A percentile compares a stretch with the other conserved stretches of the same genome.
Evolutionary conservation across 352 stramenopile species (phyloP).

Genomic region (Globisporangium barbulae): DNA sequence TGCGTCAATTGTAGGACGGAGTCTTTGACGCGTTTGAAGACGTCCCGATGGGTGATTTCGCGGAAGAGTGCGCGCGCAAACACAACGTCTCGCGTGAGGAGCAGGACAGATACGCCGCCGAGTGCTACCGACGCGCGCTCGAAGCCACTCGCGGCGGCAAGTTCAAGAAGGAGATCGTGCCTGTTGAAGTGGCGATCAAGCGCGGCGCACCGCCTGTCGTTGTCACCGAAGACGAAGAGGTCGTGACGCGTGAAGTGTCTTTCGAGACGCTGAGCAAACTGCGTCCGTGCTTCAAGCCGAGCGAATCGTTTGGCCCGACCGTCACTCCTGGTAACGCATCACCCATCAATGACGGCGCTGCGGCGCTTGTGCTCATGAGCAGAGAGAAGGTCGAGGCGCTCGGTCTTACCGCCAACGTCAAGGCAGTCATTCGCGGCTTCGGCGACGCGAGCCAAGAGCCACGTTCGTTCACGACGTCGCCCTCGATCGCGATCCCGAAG

Average conservation of each 20-base stretch:
- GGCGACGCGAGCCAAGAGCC: slow-evolving; percentile 78
- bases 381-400: slow-evolving; percentile 61
- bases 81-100: slow-evolving; percentile 86
- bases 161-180: slow-evolving; percentile 79
- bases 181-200: slow-evolving; percentile 66
- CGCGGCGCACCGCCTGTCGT: slow-evolving; percentile 26
- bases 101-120: slow-evolving; percentile 91
- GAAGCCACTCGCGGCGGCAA: slow-evolving; percentile 52
- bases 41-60: slow-evolving; percentile 94
- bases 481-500: slow-evolving; percentile 89
- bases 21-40: slow-evolving; percentile 93
- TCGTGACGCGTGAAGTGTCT: slow-evolving; percentile 65
- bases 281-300: slow-evolving; percentile 87
- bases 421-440: slow-evolving; percentile 69
- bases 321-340: slow-evolving; percentile 95
- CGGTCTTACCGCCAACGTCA: slow-evolving; percentile 48
- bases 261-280: slow-evolving; percentile 84
- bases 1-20: slow-evolving; percentile 81
- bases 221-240: slow-evolving; percentile 89
- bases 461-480: slow-evolving; percentile 92
- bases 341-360: slow-evolving; percentile 95
- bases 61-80: slow-evolving; percentile 87
- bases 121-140: slow-evolving; percentile 88
- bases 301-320: slow-evolving; percentile 68
- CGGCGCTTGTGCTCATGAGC: slow-evolving; percentile 93